Conservation (phyloP, 305 asterid species). For the Salvia sclarea region DNA sequence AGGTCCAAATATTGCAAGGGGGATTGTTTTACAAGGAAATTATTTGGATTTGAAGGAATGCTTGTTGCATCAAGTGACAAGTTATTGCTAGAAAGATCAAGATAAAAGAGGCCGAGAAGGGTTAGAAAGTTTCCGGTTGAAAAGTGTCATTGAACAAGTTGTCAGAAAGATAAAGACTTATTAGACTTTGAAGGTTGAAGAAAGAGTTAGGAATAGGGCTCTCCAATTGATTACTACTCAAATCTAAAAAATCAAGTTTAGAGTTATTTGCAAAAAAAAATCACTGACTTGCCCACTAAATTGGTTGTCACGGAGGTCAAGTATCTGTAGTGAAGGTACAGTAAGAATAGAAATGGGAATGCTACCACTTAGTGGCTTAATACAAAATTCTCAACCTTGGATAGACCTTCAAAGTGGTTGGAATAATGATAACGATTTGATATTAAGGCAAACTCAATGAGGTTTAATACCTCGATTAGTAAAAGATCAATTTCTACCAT, state of each 20-base stretch:
- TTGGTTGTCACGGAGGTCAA: conserved; percentile 40
- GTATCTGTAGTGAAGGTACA: conserved; percentile 35
- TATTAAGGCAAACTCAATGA: too few relatives aligned
- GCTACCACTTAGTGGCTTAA: too few relatives aligned
- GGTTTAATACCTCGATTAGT: too few relatives aligned
- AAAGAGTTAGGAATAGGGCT: conserved; percentile 38
- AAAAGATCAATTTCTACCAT: too few relatives aligned
- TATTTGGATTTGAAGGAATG: background rate
- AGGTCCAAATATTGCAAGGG: background rate
- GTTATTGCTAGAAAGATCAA: conserved; percentile 37
- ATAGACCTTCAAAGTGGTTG: too few relatives aligned
- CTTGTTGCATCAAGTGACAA: conserved; percentile 33
- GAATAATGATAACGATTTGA: too few relatives aligned
- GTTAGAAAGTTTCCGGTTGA: too few relatives aligned
- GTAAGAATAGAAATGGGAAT: conserved; percentile 41
- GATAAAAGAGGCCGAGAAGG: background rate
- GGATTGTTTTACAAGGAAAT: background rate
- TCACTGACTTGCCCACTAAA: conserved; percentile 31
- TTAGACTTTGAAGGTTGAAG: conserved; percentile 18
- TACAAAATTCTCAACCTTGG: too few relatives aligned
- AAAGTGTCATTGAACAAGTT: too few relatives aligned
- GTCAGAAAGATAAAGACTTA: conserved; percentile 9
- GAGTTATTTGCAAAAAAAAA: background rate
- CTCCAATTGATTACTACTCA: conserved; percentile 26
- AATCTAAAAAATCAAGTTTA: background rate